Conservation (phyloP, 2,329 filamentous ascomycete genomes). For the Pseudophaeomoniella oleicola region DNA sequence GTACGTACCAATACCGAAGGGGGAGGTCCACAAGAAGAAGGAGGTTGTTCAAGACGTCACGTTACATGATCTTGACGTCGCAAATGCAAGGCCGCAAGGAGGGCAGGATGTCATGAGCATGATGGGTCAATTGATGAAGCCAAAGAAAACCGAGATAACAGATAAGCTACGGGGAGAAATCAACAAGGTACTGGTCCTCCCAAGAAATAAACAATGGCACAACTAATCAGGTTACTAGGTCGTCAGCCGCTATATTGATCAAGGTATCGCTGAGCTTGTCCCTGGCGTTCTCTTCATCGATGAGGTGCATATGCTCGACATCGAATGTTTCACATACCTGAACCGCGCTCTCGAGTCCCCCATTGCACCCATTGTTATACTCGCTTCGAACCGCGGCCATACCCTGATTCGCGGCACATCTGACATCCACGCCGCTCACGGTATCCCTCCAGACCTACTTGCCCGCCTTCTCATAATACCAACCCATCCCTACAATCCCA, state of each 20-base stretch:
- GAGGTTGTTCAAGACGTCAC: slow-evolving; percentile 98
- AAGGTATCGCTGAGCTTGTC: slow-evolving; percentile 94
- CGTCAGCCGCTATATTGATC: slow-evolving; percentile 96
- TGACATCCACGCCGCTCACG: slow-evolving; percentile 68
- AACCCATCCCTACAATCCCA: slow-evolving; percentile 72
- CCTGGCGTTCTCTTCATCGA: slow-evolving; percentile 97
- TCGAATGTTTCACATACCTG: slow-evolving; percentile 97
- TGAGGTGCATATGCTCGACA: slow-evolving; percentile 99
- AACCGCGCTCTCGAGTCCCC: slow-evolving; percentile 93
- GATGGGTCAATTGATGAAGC: slow-evolving; percentile 99
- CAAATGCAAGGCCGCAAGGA: slow-evolving; percentile 86
- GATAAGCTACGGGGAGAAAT: slow-evolving; percentile 93
- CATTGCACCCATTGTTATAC: slow-evolving; percentile 91
- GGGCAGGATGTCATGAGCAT: slow-evolving; percentile 99
- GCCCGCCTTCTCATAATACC: slow-evolving; percentile 91
- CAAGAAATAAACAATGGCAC: no score
- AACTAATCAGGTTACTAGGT: no score
- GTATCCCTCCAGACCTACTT: slow-evolving; percentile 85
- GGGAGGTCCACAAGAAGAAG: slow-evolving; percentile 99
- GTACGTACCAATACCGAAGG: slow-evolving; percentile 97
- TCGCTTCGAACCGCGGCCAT: slow-evolving; percentile 91
- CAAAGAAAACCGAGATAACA: slow-evolving; percentile 98
- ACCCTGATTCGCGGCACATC: slow-evolving; percentile 81
- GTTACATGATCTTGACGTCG: slow-evolving; percentile 88
- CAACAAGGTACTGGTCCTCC: slow-evolving; percentile 60